phyloP scores from a whole-genome alignment of 2,329 filamentous ascomycete genomes.

The Ophiosphaerella narmari region DNA sequence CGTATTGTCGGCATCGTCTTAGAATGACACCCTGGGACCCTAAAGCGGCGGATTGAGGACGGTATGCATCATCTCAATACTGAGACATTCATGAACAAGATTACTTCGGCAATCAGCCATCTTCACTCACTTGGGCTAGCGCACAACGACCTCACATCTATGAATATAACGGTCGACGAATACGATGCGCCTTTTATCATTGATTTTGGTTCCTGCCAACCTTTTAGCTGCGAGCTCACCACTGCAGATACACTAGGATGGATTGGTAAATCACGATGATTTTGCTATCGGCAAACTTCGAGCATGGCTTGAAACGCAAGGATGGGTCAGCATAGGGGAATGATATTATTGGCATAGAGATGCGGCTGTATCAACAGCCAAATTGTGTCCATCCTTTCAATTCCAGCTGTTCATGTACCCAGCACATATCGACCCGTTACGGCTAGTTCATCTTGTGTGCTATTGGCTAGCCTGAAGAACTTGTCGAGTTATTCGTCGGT shows the following conservation, averaged over 20 bases:
- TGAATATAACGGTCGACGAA: constrained; percentile 43
- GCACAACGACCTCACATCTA: constrained; percentile 43
- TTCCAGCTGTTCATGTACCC: no score
- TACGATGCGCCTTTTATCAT: constrained; percentile 38
- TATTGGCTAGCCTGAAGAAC: no score
- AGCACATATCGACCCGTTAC: no score
- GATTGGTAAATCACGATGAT: constrained; percentile 25
- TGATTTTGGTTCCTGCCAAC: constrained; percentile 44
- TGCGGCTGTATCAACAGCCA: no score
- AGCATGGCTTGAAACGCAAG: constrained; percentile 10
- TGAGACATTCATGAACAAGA: constrained; percentile 9
- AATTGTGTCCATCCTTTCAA: no score
- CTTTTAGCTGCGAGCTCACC: constrained; percentile 30
- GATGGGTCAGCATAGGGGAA: no score
- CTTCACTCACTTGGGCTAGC: constrained; percentile 9
- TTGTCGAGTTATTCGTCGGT: no score
- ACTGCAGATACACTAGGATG: constrained; percentile 30
- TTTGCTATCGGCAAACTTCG: constrained; percentile 13
- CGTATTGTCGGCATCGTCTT: no score
- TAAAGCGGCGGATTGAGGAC: constrained; percentile 9
- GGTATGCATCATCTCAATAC: constrained; percentile 1
- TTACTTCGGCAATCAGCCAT: constrained; percentile 15
- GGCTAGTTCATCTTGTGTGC: no score
- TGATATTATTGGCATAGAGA: no score
- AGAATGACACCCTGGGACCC: not conserved